A percentile compares a stretch with the other conserved stretches of the same genome.
These are phyloP conservation scores for Rhynchosporium agropyri DNA, from an alignment of 2,329 filamentous ascomycete species.

Conservation along the genomic window DNA sequence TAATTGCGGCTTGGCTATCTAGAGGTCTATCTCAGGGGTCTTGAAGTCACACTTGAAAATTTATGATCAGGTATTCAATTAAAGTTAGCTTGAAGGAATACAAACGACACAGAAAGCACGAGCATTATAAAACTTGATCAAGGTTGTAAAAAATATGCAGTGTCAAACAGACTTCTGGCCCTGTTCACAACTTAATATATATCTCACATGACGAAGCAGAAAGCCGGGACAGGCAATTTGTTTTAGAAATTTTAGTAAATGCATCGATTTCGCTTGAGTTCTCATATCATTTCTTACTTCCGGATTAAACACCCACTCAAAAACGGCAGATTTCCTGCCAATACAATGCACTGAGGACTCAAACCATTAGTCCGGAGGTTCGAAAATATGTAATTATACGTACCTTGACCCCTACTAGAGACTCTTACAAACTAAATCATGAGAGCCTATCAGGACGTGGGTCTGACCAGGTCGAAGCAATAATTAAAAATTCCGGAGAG, in stretches of 20 bases:
- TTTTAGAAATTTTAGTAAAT: background rate
- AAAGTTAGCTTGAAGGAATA: background rate
- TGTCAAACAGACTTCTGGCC: background rate
- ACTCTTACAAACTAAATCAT: background rate
- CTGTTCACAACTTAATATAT: background rate
- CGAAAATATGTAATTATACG: background rate
- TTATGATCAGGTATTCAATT: background rate
- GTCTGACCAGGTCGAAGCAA: background rate
- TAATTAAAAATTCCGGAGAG: background rate
- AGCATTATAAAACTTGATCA: background rate
- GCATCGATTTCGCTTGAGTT: too few species aligned
- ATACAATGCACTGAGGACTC: background rate
- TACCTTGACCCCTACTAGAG: background rate
- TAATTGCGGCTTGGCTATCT: constrained; percentile 14
- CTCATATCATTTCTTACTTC: background rate
- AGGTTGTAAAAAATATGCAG: background rate
- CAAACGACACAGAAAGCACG: background rate
- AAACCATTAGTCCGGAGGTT: background rate
- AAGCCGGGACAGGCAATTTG: background rate
- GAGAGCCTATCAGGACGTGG: background rate
- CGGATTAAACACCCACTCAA: background rate
- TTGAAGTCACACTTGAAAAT: background rate
- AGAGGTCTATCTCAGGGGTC: background rate
- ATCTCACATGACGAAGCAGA: background rate
- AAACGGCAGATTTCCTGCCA: background rate